These are phyloP conservation scores for Botrytis elliptica DNA, from an alignment of 2,329 filamentous ascomycete genomes.

Conservation along the genomic window DNA sequence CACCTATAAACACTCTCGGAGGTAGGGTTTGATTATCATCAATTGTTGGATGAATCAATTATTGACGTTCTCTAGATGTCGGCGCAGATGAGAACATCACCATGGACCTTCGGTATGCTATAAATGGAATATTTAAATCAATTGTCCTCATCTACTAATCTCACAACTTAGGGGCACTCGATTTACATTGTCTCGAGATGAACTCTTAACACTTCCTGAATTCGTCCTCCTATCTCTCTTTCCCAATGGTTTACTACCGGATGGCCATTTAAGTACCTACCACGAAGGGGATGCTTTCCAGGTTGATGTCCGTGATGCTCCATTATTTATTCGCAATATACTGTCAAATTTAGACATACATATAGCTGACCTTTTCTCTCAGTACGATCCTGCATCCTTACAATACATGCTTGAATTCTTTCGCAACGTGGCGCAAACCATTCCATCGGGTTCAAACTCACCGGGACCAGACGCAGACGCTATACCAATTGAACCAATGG, in stretches of 20 bases:
- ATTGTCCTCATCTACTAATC: slow-evolving; percentile 35
- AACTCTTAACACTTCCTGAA: slow-evolving; percentile 91
- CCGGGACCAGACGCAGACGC: slow-evolving; percentile 65
- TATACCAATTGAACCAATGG: slow-evolving; percentile 70
- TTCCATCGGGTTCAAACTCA: slow-evolving; percentile 70
- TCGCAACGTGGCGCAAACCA: slow-evolving; percentile 92
- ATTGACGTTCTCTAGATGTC: slow-evolving; percentile 55
- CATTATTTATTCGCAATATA: slow-evolving; percentile 36
- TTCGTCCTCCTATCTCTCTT: slow-evolving; percentile 98
- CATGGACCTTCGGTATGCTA: slow-evolving; percentile 83
- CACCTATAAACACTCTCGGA: slow-evolving; percentile 85
- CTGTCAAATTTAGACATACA: slow-evolving; percentile 43
- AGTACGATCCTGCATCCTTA: slow-evolving; percentile 96
- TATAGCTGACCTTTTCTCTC: slow-evolving; percentile 46
- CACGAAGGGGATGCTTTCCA: slow-evolving; percentile 92
- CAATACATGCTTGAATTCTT: slow-evolving; percentile 99
- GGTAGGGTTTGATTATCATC: slow-evolving; percentile 51
- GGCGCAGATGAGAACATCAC: slow-evolving; percentile 91
- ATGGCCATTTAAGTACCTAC: slow-evolving; percentile 92
- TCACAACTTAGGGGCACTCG: slow-evolving; percentile 69
- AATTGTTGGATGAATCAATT: slow-evolving; percentile 15
- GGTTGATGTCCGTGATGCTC: slow-evolving; percentile 77
- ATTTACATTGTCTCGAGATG: slow-evolving; percentile 92
- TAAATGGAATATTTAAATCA: neutral
- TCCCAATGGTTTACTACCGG: slow-evolving; percentile 95